These are phyloP conservation scores for Xylariaceae sp. DNA, from an alignment of 2,329 filamentous ascomycete species.

Conservation along the genomic window DNA sequence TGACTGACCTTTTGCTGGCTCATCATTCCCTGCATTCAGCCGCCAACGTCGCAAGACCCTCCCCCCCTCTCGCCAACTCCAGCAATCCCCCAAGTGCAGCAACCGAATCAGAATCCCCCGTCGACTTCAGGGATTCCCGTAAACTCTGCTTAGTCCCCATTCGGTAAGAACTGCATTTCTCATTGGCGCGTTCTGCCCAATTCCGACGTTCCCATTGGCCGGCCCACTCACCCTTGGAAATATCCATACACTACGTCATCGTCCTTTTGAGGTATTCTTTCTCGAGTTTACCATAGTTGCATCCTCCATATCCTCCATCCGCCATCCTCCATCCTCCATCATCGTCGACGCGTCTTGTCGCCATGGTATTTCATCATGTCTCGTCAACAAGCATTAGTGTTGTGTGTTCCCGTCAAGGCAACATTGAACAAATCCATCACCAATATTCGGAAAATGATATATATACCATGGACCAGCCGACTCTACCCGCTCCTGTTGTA, in stretches of 20 bases:
- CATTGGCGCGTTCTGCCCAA: slow-evolving; percentile 17
- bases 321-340: slow-evolving; percentile 27
- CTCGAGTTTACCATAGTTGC: slow-evolving; percentile 9
- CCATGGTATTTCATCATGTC: no score
- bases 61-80: slow-evolving; percentile 10
- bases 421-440: no score
- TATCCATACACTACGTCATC: slow-evolving; percentile 22
- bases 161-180: slow-evolving; percentile 20
- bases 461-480: no score
- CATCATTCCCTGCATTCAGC: neutral
- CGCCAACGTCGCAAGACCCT: slow-evolving; percentile 4
- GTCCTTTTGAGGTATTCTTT: slow-evolving; percentile 16
- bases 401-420: no score
- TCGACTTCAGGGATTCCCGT: slow-evolving; percentile 12
- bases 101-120: neutral
- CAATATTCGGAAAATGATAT: no score
- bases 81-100: neutral
- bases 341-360: no score
- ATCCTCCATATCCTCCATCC: neutral
- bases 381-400: no score
- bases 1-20: neutral
- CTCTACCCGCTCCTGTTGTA: no score
- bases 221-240: slow-evolving; percentile 1
- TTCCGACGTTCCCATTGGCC: slow-evolving; percentile 19
- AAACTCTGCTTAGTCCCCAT: slow-evolving; percentile 10